Conservation (phyloP, 2,329 filamentous ascomycete genomes). For the Verticillium albo-atrum region DNA sequence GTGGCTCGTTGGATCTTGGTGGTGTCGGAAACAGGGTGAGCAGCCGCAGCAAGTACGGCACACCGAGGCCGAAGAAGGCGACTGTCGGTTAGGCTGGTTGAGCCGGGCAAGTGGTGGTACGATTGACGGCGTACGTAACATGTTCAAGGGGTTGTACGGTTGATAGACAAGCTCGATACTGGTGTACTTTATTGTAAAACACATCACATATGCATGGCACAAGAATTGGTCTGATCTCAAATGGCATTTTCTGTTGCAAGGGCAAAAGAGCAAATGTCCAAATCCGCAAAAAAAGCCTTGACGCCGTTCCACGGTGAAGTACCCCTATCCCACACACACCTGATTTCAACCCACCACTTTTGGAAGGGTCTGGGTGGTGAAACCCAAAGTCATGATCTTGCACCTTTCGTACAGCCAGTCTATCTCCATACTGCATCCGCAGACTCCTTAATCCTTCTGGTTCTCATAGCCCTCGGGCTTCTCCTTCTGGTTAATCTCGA, state of each 20-base stretch:
- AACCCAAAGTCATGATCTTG: constrained; percentile 7
- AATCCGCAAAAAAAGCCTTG: constrained; percentile 6
- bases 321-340: neutral
- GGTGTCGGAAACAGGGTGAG: constrained; percentile 82
- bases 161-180: constrained; percentile 1
- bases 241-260: constrained; percentile 3
- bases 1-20: constrained; percentile 88
- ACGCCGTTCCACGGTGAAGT: constrained; percentile 10
- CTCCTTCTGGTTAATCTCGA: constrained; percentile 72
- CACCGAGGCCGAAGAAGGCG: constrained; percentile 94
- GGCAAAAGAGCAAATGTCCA: neutral
- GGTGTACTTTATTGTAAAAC: constrained; percentile 1
- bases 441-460: constrained; percentile 48
- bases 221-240: constrained; percentile 3
- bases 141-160: neutral
- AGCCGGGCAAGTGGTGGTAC: neutral
- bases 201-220: constrained; percentile 4
- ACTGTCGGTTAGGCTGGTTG: constrained; percentile 45
- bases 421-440: neutral
- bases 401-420: constrained; percentile 1
- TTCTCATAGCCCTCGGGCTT: constrained; percentile 85
- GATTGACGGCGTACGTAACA: neutral
- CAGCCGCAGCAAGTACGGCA: constrained; percentile 93
- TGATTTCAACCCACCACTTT: neutral
- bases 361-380: neutral